Evolutionary conservation across 1,284 basidiomycete genomes (phyloP).

Genomic region (Lignosus rhinocerotis): DNA sequence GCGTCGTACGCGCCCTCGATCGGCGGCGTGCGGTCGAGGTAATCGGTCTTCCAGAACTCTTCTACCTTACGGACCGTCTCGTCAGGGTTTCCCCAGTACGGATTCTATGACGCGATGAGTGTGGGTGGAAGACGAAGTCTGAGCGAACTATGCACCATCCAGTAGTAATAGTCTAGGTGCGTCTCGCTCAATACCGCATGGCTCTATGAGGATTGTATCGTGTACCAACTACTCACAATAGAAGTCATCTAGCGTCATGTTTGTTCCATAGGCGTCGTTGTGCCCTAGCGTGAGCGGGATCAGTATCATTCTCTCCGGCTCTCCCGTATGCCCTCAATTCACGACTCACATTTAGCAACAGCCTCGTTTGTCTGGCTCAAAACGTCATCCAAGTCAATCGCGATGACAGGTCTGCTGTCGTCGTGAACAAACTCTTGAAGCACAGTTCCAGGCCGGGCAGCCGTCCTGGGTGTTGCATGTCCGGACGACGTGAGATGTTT

Average conservation of each 20-base stretch:
- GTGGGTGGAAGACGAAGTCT: neutral
- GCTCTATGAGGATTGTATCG: neutral
- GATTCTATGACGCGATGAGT: slow-evolving; percentile 27
- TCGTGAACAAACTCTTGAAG: slow-evolving; percentile 17
- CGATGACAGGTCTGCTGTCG: slow-evolving; percentile 48
- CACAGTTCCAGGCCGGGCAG: slow-evolving; percentile 13
- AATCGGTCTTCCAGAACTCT: slow-evolving; percentile 57
- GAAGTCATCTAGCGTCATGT: slow-evolving; percentile 54
- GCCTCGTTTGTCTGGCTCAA: slow-evolving; percentile 67
- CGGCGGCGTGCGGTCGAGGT: slow-evolving; percentile 53
- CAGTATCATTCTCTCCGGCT: too few relatives aligned
- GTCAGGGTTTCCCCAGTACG: slow-evolving; percentile 64
- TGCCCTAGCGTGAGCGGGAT: slow-evolving; percentile 54
- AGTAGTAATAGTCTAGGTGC: slow-evolving; percentile 60
- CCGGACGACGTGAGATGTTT: slow-evolving; percentile 15
- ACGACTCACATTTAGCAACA: slow-evolving; percentile 61
- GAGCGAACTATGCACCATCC: slow-evolving; percentile 47
- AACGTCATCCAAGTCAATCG: slow-evolving; percentile 80
- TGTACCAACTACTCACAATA: slow-evolving; percentile 52
- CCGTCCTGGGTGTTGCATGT: slow-evolving; percentile 16
- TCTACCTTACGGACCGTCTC: slow-evolving; percentile 62
- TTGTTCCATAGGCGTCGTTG: slow-evolving; percentile 61
- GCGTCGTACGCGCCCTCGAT: slow-evolving; percentile 70
- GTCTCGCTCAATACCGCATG: neutral
- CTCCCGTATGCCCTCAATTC: neutral